Evolutionary conservation across 164 flowering plant genomes (phyloP).

Genomic region (Macadamia tetraphylla): DNA sequence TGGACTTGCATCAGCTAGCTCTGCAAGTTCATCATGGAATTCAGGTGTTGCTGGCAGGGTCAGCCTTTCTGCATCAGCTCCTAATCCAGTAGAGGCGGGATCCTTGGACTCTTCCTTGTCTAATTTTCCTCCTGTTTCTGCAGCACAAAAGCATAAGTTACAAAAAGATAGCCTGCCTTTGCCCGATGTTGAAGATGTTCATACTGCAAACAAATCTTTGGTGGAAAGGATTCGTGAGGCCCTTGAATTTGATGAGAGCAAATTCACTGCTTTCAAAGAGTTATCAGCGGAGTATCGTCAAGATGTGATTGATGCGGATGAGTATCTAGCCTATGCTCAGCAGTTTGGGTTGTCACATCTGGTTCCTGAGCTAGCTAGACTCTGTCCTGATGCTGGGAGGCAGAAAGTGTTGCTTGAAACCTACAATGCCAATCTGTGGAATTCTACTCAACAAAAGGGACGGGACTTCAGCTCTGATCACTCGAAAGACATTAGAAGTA

Average conservation of each 20-base stretch:
- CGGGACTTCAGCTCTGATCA: conserved; percentile 8
- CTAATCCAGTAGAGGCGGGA: conserved; percentile 24
- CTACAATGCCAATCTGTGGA: conserved; percentile 41
- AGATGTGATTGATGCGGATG: conserved; percentile 48
- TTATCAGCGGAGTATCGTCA: conserved; percentile 70
- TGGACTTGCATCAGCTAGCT: conserved; percentile 17
- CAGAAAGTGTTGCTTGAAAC: conserved; percentile 73
- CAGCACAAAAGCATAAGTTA: conserved; percentile 5
- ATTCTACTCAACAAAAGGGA: conserved; percentile 21
- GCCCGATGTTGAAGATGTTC: conserved; percentile 48
- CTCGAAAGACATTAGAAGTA: conserved; percentile 17
- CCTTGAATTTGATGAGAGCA: conserved; percentile 56
- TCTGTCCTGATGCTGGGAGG: conserved; percentile 73
- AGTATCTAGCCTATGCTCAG: conserved; percentile 57
- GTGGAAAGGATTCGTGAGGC: conserved; percentile 72
- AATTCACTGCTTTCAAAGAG: conserved; percentile 53
- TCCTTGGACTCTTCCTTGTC: conserved; percentile 16
- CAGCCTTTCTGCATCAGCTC: conserved; percentile 36
- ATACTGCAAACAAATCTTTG: conserved; percentile 68
- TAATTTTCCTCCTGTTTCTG: neutral
- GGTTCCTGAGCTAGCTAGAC: conserved; percentile 74
- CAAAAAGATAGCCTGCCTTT: conserved; percentile 20
- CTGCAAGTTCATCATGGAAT: conserved; percentile 11
- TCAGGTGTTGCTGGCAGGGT: conserved; percentile 12
- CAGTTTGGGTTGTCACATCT: conserved; percentile 79